Evolutionary conservation across 1,139 yeast genomes (phyloP).

Genomic region (Candida tetrigidarum): DNA sequence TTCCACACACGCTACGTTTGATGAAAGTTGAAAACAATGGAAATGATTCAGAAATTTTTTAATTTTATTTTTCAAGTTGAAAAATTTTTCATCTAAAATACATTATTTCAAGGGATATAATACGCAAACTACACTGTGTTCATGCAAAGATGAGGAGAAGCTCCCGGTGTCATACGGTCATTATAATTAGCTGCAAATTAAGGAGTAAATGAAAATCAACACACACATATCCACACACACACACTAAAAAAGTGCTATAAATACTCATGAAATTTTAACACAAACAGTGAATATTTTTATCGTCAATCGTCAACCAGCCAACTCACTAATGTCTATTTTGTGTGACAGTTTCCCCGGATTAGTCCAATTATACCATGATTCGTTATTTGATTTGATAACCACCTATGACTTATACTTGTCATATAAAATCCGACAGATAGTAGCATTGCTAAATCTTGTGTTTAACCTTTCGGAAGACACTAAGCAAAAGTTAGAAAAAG

Average conservation of each 20-base stretch:
- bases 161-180: not conserved
- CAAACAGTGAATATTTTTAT: not conserved
- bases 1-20: not conserved
- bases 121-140: not conserved
- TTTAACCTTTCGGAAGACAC: not conserved
- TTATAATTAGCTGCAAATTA: conserved; percentile 2
- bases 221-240: too few relatives aligned
- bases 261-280: not conserved
- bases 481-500: conserved; percentile 2
- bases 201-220: not conserved
- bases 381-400: conserved; percentile 1
- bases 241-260: not conserved
- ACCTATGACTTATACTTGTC: conserved; percentile 3
- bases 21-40: not conserved
- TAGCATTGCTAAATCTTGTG: conserved; percentile 1
- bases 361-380: conserved; percentile 2
- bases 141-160: conserved; percentile 1
- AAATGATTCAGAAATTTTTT: too few relatives aligned
- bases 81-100: not conserved
- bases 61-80: not conserved
- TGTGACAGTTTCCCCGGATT: conserved; percentile 1
- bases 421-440: conserved; percentile 2
- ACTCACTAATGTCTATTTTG: not conserved
- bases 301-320: not conserved
- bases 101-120: not conserved